These are phyloP conservation scores for Parascedosporium putredinis DNA, from an alignment of 2,329 filamentous ascomycete species.

Conservation along the genomic window DNA sequence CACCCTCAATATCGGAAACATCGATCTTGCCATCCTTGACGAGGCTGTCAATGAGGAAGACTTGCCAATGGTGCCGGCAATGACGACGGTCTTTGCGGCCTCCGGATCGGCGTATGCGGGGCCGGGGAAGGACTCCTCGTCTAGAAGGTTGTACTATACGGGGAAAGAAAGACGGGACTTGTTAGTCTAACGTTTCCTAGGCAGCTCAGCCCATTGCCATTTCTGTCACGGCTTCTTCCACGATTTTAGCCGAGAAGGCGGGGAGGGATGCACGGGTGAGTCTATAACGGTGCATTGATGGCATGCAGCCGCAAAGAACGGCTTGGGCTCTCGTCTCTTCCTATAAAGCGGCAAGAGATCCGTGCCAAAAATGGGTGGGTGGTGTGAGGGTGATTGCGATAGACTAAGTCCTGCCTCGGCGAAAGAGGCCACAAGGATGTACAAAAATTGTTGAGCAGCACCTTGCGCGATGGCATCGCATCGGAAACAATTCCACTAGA, in stretches of 20 bases:
- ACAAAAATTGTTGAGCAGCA: too few relatives aligned
- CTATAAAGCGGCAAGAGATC: too few relatives aligned
- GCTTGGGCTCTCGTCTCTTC: too few relatives aligned
- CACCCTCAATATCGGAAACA: conserved; percentile 29
- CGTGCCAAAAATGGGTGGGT: too few relatives aligned
- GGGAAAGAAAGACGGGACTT: neutral
- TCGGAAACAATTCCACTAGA: neutral
- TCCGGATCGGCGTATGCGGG: conserved; percentile 31
- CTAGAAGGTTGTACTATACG: conserved; percentile 14
- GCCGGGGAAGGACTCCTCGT: conserved; percentile 20
- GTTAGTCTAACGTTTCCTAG: neutral
- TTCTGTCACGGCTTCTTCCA: too few relatives aligned
- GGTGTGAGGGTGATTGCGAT: too few relatives aligned
- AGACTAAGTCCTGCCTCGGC: too few relatives aligned
- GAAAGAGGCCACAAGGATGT: too few relatives aligned
- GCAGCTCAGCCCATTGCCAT: too few relatives aligned
- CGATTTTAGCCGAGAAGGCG: neutral
- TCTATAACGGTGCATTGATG: neutral
- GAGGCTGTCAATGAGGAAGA: conserved; percentile 52
- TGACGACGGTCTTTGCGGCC: conserved; percentile 44
- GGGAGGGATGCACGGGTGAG: neutral
- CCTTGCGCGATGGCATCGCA: neutral
- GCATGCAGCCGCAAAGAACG: neutral
- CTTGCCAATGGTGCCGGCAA: conserved; percentile 54
- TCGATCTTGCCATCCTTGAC: conserved; percentile 36